These are phyloP conservation scores for Chlorella sp. DNA, from an alignment of 139 green algal species.

Conservation along the genomic window DNA sequence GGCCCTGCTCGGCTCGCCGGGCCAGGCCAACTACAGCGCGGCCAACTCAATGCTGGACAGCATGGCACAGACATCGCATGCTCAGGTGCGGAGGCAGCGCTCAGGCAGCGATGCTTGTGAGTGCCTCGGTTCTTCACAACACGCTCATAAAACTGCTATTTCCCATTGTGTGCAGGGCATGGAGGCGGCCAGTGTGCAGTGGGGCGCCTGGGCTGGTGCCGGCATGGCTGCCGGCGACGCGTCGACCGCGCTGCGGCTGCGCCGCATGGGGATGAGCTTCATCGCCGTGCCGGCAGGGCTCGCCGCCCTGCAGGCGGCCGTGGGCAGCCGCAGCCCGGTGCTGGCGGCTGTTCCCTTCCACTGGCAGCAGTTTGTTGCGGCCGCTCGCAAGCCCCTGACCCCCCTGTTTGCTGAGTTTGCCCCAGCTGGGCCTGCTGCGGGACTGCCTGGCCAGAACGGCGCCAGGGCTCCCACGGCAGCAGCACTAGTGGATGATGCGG, in stretches of 20 bases:
- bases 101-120: too few relatives aligned
- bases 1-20: constrained; percentile 75
- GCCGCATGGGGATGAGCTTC: constrained; percentile 69
- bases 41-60: constrained; percentile 77
- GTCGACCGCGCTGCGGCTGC: constrained; percentile 51
- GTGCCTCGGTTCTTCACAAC: too few relatives aligned
- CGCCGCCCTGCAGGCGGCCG: background rate
- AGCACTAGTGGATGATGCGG: constrained; percentile 5
- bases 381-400: constrained; percentile 19
- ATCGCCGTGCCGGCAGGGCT: background rate
- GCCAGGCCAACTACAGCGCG: constrained; percentile 80
- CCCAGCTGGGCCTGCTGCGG: background rate
- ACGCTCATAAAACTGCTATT: background rate
- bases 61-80: too few relatives aligned
- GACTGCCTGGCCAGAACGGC: too few relatives aligned
- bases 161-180: constrained; percentile 4
- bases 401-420: constrained; percentile 26
- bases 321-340: constrained; percentile 12
- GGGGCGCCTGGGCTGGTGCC: constrained; percentile 84
- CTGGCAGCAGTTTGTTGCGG: constrained; percentile 40
- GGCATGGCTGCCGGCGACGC: constrained; percentile 80
- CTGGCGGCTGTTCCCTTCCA: constrained; percentile 41
- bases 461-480: too few relatives aligned
- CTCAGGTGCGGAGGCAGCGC: too few relatives aligned
- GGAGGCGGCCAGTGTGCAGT: constrained; percentile 64